Conservation (phyloP, 208 protist genomes). For the Giardia muris region DNA sequence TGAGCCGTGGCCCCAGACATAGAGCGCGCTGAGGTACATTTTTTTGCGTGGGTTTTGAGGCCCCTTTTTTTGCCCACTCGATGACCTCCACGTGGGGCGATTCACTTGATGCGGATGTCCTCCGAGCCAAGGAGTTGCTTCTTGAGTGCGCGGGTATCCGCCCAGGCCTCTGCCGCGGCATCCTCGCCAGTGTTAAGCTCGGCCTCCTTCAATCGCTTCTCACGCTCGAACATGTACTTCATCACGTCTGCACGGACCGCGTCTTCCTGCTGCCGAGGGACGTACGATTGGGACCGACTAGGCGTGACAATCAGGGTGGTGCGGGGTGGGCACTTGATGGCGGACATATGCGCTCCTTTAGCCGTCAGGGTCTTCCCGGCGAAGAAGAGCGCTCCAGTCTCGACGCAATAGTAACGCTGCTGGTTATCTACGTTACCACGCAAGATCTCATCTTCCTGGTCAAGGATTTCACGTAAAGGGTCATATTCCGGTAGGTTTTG, state of each 20-base stretch:
- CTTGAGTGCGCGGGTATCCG: neutral
- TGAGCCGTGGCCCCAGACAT: neutral
- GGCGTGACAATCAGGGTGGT: neutral
- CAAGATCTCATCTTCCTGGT: neutral
- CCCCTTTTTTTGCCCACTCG: neutral
- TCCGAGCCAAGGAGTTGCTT: neutral
- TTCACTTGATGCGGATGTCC: no score
- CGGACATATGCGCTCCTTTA: neutral
- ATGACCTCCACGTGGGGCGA: no score
- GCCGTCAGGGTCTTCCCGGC: neutral
- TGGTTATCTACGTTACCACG: neutral
- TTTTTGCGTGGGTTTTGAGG: neutral
- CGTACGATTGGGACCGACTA: neutral
- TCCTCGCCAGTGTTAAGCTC: slow-evolving; percentile 25
- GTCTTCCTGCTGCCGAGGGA: neutral
- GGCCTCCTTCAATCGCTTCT: neutral
- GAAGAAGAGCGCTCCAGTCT: slow-evolving; percentile 18
- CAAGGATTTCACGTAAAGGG: neutral
- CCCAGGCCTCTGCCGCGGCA: neutral
- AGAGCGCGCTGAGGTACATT: neutral
- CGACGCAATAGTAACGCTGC: neutral
- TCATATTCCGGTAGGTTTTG: neutral
- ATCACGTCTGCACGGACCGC: neutral
- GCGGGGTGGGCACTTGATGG: neutral
- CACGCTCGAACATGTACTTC: neutral